Conservation (phyloP, 805 yeast species). For the Myxozyma lipomycoides region DNA sequence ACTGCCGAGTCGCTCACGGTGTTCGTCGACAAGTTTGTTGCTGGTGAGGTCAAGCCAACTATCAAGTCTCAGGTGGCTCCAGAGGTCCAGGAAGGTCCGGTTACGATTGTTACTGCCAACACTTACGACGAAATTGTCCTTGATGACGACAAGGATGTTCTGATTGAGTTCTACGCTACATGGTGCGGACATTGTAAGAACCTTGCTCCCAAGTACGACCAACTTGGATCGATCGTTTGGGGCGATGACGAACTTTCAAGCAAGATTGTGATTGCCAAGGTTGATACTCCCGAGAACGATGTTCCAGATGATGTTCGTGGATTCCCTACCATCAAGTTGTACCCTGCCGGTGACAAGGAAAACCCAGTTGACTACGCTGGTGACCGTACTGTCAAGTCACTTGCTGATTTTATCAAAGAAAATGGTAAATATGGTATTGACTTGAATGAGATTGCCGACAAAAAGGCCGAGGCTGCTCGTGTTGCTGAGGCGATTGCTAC, state of each 20-base stretch:
- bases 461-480: slow-evolving; percentile 14
- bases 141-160: slow-evolving; percentile 62
- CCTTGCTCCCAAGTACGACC: slow-evolving; percentile 83
- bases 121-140: slow-evolving; percentile 68
- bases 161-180: slow-evolving; percentile 74
- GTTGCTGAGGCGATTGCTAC: slow-evolving; percentile 21
- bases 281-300: slow-evolving; percentile 89
- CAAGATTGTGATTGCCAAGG: slow-evolving; percentile 71
- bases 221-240: slow-evolving; percentile 67
- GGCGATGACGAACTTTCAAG: slow-evolving; percentile 47
- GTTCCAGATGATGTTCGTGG: slow-evolving; percentile 73
- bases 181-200: slow-evolving; percentile 98
- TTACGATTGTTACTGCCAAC: slow-evolving; percentile 75
- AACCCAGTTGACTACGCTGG: slow-evolving; percentile 65
- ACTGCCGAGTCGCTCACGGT: slow-evolving; percentile 52
- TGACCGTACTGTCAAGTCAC: slow-evolving; percentile 66
- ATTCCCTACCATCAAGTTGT: slow-evolving; percentile 87
- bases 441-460: slow-evolving; percentile 42
- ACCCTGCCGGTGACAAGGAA: slow-evolving; percentile 77
- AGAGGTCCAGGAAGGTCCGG: slow-evolving; percentile 65
- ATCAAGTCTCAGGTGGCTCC: slow-evolving; percentile 87
- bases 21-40: slow-evolving; percentile 60
- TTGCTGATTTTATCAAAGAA: slow-evolving; percentile 67
- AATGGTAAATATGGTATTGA: slow-evolving; percentile 63
- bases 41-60: slow-evolving; percentile 64